These are phyloP conservation scores for Aspergillus fumigatiaffinis DNA, from an alignment of 2,329 filamentous ascomycete genomes.

Conservation along the genomic window DNA sequence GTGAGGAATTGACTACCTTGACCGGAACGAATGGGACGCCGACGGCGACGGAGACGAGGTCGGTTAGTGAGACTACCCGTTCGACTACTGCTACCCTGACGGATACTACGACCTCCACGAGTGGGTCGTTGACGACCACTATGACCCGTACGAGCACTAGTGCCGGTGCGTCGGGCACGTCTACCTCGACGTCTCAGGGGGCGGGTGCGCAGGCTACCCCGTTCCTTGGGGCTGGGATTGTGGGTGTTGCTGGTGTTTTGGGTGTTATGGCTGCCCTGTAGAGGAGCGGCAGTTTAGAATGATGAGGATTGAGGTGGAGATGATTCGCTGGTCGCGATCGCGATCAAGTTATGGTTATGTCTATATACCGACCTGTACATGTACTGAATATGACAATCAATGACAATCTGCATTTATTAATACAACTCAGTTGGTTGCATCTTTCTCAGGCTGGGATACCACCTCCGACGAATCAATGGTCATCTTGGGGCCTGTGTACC, in stretches of 20 bases:
- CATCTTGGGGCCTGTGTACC: conserved; percentile 59
- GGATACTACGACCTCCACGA: neutral
- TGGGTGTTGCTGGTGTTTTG: conserved; percentile 25
- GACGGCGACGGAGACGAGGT: conserved; percentile 10
- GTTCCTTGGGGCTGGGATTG: conserved; percentile 13
- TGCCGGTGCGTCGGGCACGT: conserved; percentile 5
- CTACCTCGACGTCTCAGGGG: conserved; percentile 7
- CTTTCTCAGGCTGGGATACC: neutral
- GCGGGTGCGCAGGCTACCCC: conserved; percentile 20
- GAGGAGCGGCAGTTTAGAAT: no score
- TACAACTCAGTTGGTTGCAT: no score
- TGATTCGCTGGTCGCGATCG: neutral
- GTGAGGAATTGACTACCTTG: conserved; percentile 10
- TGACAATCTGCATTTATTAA: no score
- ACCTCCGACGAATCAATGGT: conserved; percentile 41
- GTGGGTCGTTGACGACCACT: neutral
- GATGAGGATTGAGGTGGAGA: neutral
- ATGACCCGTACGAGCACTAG: neutral
- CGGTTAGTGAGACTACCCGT: neutral
- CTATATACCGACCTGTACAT: conserved; percentile 2
- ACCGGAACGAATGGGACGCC: conserved; percentile 18
- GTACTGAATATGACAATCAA: neutral
- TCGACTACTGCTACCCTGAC: conserved; percentile 5
- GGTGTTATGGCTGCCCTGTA: conserved; percentile 28
- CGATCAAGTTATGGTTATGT: neutral